These are phyloP conservation scores for Thymus mandschuricus DNA, from an alignment of 257 asterid genomes.

Conservation along the genomic window DNA sequence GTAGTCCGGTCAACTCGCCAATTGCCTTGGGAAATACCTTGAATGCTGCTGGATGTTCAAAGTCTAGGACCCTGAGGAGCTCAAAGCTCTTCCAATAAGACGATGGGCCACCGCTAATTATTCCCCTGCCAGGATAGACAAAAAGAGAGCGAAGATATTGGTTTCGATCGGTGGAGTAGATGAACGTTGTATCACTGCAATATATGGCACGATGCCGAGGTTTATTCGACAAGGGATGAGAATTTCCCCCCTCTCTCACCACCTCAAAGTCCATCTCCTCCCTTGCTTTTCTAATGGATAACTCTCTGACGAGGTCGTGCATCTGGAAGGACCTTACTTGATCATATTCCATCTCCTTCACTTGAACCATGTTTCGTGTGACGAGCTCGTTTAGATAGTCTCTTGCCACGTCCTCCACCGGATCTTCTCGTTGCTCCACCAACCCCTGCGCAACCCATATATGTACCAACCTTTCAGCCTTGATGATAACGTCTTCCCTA, in stretches of 20 bases:
- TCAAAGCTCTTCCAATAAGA: not conserved
- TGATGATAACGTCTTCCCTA: not conserved
- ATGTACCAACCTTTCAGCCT: not conserved
- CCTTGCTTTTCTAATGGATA: constrained; percentile 28
- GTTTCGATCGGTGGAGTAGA: not conserved
- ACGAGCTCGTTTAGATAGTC: constrained; percentile 33
- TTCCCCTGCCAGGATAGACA: no score
- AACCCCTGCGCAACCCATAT: not conserved
- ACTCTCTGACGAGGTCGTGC: constrained; percentile 33
- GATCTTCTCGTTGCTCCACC: not conserved
- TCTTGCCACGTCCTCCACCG: not conserved
- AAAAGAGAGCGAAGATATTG: not conserved
- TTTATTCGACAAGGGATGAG: not conserved
- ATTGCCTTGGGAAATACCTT: not conserved
- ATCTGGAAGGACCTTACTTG: not conserved
- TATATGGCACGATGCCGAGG: constrained; percentile 21
- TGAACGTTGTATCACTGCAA: not conserved
- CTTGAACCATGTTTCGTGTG: constrained; percentile 31
- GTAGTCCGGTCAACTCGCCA: not conserved
- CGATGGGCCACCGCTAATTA: not conserved
- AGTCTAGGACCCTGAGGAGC: not conserved
- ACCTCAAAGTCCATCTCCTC: constrained; percentile 31
- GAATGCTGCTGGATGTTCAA: not conserved
- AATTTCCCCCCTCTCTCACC: not conserved
- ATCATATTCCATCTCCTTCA: not conserved